Base-by-base conservation (phyloP, 2,329 filamentous ascomycete species). In the Eurotiales sp. region DNA sequence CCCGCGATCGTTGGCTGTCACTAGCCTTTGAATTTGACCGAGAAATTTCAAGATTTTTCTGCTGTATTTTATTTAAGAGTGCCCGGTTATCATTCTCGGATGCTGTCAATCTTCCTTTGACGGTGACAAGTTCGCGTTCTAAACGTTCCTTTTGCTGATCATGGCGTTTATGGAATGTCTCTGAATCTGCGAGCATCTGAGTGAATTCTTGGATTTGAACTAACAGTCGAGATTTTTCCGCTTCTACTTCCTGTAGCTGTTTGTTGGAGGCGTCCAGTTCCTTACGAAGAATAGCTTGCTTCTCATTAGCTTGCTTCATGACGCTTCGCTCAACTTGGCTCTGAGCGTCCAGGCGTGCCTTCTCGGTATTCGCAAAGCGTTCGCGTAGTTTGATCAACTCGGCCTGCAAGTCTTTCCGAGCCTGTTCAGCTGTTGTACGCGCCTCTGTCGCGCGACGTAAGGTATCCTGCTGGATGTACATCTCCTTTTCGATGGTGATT, bases 21-120 rank as follows among this genome's bases (percentile, higher is more conserved):
- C 82, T 90, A 25, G 88, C 92, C 53, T 86, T 86, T 4, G 91
- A 95, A 54, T 83, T 89, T 0, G 92, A 93, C 41, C 93, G 83
- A 36, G 92, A 92, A 67, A 99, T 95, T 65, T 99, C 92, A 6
- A 99, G 80, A 25, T 95, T 93, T 75, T 97, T 97, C 64, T 97
- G 92, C 63, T 97, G 92, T 15, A 99, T 79, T 71, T 97, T 97
- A 74, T 96, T 97, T 58, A 97, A 79, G n/a, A 99, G 76, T 4
- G 90, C 86, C 46, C 90, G 86, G 63, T 97, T 97, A 71, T 97
- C 92, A 61, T 97, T 96, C 67, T 99, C 92, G 0, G 92, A 97
- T 21, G 92, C 93, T 7, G 86, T 81, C 36, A 99, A 77, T 19
- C 92, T 86, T 54, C 91, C 91, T 68, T 93, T 95, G 59, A 96